These are phyloP conservation scores for Tremella yokohamensis DNA, from an alignment of 768 basidiomycete species.

Conservation along the genomic window DNA sequence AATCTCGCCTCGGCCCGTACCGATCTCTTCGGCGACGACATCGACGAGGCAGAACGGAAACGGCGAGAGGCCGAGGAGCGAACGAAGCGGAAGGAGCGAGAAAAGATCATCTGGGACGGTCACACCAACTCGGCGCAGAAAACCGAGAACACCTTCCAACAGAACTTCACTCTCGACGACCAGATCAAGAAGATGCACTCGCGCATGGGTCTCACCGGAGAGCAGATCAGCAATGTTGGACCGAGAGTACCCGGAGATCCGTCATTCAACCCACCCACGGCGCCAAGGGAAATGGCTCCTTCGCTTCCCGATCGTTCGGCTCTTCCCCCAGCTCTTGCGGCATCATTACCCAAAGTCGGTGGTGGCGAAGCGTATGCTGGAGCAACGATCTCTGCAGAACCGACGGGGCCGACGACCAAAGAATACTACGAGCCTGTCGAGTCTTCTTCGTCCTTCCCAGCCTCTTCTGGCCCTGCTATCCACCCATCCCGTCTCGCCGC, in stretches of 20 bases:
- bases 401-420: slow-evolving; percentile 66
- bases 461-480: slow-evolving; percentile 57
- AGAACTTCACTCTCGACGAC: slow-evolving; percentile 90
- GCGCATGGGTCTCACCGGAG: slow-evolving; percentile 54
- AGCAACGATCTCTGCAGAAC: slow-evolving; percentile 84
- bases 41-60: slow-evolving; percentile 77
- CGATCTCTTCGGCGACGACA: slow-evolving; percentile 93
- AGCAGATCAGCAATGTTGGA: slow-evolving; percentile 52
- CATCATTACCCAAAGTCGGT: slow-evolving; percentile 54
- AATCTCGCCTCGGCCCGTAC: slow-evolving; percentile 92
- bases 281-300: neutral
- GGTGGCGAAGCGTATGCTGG: slow-evolving; percentile 62
- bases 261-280: neutral
- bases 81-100: slow-evolving; percentile 76
- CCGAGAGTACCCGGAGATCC: neutral
- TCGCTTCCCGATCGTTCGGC: neutral
- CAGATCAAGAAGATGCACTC: slow-evolving; percentile 97
- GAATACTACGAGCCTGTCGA: slow-evolving; percentile 31
- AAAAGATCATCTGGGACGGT: slow-evolving; percentile 98
- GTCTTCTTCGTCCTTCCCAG: slow-evolving; percentile 14
- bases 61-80: slow-evolving; percentile 78
- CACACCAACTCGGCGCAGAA: slow-evolving; percentile 90
- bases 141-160: slow-evolving; percentile 89
- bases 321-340: slow-evolving; percentile 65
- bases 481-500: slow-evolving; percentile 64